A percentile compares a stretch with the other conserved stretches of the same genome.
These are phyloP conservation scores for Ormosia semicastrata DNA, from an alignment of 306 rosid species.

Conservation along the genomic window DNA sequence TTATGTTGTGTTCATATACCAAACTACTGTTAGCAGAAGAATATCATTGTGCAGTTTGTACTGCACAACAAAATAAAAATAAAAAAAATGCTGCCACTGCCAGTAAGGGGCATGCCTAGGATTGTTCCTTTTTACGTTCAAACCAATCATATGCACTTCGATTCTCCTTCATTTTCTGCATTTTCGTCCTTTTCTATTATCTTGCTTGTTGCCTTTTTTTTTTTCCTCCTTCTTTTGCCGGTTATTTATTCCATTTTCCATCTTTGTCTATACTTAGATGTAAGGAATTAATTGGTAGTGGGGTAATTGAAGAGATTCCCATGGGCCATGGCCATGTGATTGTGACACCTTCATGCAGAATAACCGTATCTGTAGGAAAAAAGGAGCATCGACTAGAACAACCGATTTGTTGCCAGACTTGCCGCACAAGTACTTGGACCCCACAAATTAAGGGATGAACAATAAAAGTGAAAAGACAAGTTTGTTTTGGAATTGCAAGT, in stretches of 20 bases:
- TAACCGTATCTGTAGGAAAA: constrained; percentile 2
- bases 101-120: not conserved
- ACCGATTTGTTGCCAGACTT: not conserved
- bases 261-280: not conserved
- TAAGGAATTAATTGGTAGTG: not conserved
- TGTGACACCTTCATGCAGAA: not conserved
- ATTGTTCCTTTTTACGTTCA: not conserved
- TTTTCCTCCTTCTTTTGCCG: not conserved
- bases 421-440: not conserved
- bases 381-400: not conserved
- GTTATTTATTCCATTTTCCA: not conserved
- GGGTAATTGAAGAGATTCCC: not conserved
- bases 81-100: not conserved
- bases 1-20: not conserved
- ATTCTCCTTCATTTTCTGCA: not conserved
- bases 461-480: not conserved
- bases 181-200: no score
- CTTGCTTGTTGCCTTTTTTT: not conserved
- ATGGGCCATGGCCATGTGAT: constrained; percentile 3
- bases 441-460: constrained; percentile 11
- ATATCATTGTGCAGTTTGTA: not conserved
- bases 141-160: not conserved
- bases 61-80: not conserved
- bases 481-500: constrained; percentile 13
- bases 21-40: constrained; percentile 3